Conservation (phyloP, 202 grass and related monocot species). For the Carex sylvatica region DNA sequence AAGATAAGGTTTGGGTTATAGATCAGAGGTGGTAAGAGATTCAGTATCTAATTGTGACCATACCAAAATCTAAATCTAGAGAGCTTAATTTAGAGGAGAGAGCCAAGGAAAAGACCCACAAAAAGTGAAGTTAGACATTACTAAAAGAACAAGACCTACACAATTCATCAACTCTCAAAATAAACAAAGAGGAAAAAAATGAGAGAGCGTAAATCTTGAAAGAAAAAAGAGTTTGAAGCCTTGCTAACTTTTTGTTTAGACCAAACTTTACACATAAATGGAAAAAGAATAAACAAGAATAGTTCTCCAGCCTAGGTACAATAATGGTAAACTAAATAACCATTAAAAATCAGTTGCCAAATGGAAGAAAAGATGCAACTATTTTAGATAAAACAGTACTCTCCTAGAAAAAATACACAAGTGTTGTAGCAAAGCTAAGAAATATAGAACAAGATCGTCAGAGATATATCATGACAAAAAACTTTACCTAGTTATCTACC, state of each 20-base stretch:
- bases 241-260: constrained; percentile 12
- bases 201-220: neutral
- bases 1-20: constrained; percentile 18
- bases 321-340: constrained; percentile 30
- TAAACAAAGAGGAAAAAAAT: constrained; percentile 27
- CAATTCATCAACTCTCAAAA: constrained; percentile 8
- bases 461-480: constrained; percentile 16
- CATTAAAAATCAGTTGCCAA: constrained; percentile 9
- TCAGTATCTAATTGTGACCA: constrained; percentile 2
- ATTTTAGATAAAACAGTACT: constrained; percentile 24
- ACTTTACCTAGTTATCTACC: constrained; percentile 23
- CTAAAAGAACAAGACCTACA: constrained; percentile 26
- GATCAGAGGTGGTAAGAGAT: neutral
- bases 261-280: constrained; percentile 34
- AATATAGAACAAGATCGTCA: neutral
- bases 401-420: constrained; percentile 17
- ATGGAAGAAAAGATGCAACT: constrained; percentile 11
- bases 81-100: neutral
- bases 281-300: constrained; percentile 34
- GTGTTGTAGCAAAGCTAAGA: neutral
- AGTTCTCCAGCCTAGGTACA: constrained; percentile 32
- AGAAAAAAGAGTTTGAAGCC: constrained; percentile 22
- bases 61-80: constrained; percentile 18
- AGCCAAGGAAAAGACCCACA: constrained; percentile 8
- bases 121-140: constrained; percentile 26